Base-by-base conservation (phyloP, 345 rosid species). In the Acer campestre region DNA sequence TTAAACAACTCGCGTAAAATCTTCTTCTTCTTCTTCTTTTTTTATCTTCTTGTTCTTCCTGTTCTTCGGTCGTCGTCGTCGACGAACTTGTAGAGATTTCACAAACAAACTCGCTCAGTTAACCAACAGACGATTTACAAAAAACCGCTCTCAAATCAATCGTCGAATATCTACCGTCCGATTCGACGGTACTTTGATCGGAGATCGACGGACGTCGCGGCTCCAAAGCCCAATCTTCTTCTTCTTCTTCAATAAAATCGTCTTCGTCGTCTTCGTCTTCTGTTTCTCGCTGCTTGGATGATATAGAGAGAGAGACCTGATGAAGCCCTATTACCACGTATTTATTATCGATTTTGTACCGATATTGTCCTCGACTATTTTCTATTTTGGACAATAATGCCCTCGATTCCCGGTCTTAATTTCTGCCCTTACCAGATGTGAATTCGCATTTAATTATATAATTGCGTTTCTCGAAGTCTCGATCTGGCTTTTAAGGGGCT, bases 291-390 rank as follows among this genome's bases (percentile, higher is more conserved):
- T 55, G 22, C 72, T 67, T 67, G 73, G 80, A 81, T 71, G 83
- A 22, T 59, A n/a, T 18, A 59, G 12, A 59, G 13, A 84, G 22
- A 82, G 74, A 68, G 76, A 68, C 74, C 80, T 64, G 75, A 80
- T 65, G 74, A 64, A 7, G 82, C 85, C 83, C 58, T 62, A 23
- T 40, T 75, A 82, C 80, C 81, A 77, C 68, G 64, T 67, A 82
- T 85, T 84, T 87, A 84, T 73, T 10, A 59, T 75, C 12, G 25
- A 4, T 8, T n/a, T 22, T 25, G 48, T 81, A 1, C 76, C 84
- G 11, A 75, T 25, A 75, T 3, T 62, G 7, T 84, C 90, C 90
- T 80, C 35, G 7, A 0, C 7, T 59, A 14, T 74, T 63, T 20
- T 17, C 6, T 0, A 2, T 4, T 42, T 48, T 22, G 70, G 14